These are phyloP conservation scores for Klebsormidium nitens DNA, from an alignment of 139 green algal genomes.

Conservation along the genomic window DNA sequence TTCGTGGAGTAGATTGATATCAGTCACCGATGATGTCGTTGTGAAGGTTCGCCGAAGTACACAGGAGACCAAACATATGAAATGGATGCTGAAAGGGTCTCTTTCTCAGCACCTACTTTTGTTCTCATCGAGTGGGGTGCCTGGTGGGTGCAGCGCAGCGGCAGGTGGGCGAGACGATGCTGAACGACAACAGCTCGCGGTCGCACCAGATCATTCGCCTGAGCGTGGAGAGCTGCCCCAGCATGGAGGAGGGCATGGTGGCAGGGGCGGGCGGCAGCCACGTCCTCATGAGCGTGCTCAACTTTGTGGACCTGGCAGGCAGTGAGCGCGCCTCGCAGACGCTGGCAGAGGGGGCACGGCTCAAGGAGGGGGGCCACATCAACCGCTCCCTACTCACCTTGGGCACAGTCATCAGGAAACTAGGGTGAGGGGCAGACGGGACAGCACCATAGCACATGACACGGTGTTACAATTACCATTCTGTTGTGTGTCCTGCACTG, in stretches of 20 bases:
- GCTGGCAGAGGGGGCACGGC: conserved; percentile 77
- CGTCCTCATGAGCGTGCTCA: too few species aligned
- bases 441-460: too few species aligned
- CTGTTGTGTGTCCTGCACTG: too few species aligned
- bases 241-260: not conserved
- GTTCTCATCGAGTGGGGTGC: not conserved
- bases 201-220: conserved; percentile 41
- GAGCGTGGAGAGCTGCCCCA: conserved; percentile 27
- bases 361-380: conserved; percentile 91
- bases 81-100: too few species aligned
- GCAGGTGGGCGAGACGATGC: conserved; percentile 55
- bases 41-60: too few species aligned
- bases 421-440: too few species aligned
- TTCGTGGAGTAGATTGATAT: too few species aligned
- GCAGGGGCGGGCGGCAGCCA: conserved; percentile 1
- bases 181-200: conserved; percentile 43
- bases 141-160: conserved; percentile 49
- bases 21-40: too few species aligned
- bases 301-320: conserved; percentile 87
- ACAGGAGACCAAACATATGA: too few species aligned
- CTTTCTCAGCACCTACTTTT: too few species aligned
- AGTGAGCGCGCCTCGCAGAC: conserved; percentile 87
- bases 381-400: conserved; percentile 60
- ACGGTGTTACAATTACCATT: too few species aligned
- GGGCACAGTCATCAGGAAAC: conserved; percentile 72